Evolutionary conservation across 805 yeast species (phyloP), one percentile per base, ranked within the genome.

Genomic region (Saccharomycopsis fodiens): DNA sequence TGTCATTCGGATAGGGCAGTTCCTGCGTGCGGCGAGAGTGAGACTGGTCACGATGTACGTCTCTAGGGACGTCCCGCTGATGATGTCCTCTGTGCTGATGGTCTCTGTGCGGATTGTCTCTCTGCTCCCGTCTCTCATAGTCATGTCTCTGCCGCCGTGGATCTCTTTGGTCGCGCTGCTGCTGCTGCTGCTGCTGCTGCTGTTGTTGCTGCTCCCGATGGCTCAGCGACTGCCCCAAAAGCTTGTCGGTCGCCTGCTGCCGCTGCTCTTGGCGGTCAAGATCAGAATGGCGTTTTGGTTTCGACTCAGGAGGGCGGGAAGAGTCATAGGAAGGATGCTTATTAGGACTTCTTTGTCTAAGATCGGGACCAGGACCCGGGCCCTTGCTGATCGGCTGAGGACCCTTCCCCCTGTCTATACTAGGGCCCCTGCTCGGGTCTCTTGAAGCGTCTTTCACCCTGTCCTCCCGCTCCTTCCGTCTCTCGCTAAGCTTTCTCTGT

Each of bases 41-140:
- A 39, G 22, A 22, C 20, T 40, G 32, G 22, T 42, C 39, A 12
- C 41, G 43, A 15, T 41, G 46, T 15, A 59, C 63, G 25, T 57
- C 61, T 40, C 60, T 60, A 10, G 15, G 39, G 42, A 38, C 17
- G 19, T 17, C 12, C 21, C 15, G 38, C 31, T 43, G 39, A n/a
- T 46, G 53, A 19, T 44, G 50, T n/a, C 43, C 43, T 3, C 15
- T 46, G 40, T 4, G n/a, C 8, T 10, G 20, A 32, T 32, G 19
- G 8, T 19, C 15, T 7, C 21, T 8, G 5, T 38, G n/a, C 17
- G 43, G 31, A 5, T 39, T 31, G 7, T 25, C 10, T 7, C 10
- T 10, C 29, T 25, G 29, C 29, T 25, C 29, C 29, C 10, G 6
- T 10, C 10, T 6, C 29, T 25, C 29, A 10, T 25, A 25, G 6